Percentiles rank a stretch among this genome's conserved stretches.
Conservation (phyloP, 2,329 filamentous ascomycete genomes). For the Claviceps capensis region DNA sequence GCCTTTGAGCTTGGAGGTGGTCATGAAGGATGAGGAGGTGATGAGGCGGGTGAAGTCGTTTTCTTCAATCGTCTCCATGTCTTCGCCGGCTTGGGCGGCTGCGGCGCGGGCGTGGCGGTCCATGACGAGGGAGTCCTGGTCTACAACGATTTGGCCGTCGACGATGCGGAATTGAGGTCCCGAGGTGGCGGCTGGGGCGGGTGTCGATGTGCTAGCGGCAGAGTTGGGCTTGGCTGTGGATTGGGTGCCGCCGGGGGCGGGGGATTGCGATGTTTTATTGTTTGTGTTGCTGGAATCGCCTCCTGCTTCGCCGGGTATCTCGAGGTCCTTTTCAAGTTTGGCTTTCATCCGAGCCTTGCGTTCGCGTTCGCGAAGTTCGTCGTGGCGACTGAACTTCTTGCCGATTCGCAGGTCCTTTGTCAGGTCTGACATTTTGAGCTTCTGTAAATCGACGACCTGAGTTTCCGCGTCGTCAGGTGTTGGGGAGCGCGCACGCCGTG, state of each 20-base stretch:
- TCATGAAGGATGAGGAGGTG: conserved; percentile 54
- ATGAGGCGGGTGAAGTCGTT: conserved; percentile 63
- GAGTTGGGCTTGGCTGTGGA: conserved; percentile 6
- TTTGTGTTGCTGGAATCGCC: conserved; percentile 5
- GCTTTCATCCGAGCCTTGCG: conserved; percentile 25
- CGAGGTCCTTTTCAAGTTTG: conserved; percentile 16
- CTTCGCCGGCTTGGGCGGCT: conserved; percentile 31
- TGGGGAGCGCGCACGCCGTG: conserved; percentile 28
- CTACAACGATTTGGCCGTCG: conserved; percentile 59
- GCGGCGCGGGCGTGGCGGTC: conserved; percentile 53
- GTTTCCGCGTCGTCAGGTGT: conserved; percentile 52
- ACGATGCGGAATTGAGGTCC: conserved; percentile 49
- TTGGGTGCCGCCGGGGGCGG: conserved; percentile 4
- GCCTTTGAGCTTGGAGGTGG: conserved; percentile 45
- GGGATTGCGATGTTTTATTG: conserved; percentile 7
- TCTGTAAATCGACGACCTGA: conserved; percentile 49
- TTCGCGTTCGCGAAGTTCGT: conserved; percentile 57
- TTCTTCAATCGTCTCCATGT: conserved; percentile 55
- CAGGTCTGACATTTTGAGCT: conserved; percentile 59
- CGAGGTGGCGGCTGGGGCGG: conserved; percentile 14
- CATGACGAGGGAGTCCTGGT: conserved; percentile 53
- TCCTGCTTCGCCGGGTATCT: conserved; percentile 11
- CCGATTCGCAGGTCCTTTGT: conserved; percentile 57
- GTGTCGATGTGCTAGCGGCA: conserved; percentile 1
- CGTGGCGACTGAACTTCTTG: conserved; percentile 61